Conservation (phyloP, 2,329 filamentous ascomycete species). For the Calonectria honghensis region DNA sequence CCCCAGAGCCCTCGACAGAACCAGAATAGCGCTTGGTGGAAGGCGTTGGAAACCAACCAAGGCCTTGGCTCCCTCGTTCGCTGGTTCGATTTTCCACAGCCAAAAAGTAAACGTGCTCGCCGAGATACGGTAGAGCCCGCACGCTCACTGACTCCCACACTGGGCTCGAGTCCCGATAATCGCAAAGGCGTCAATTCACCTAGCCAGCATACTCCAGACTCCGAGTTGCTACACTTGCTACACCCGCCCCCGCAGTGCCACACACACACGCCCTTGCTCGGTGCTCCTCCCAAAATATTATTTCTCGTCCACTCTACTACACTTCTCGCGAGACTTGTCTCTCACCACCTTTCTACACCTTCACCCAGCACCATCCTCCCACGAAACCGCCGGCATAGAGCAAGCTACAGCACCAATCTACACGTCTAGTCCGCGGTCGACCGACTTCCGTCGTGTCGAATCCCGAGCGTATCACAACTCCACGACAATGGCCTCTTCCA, state of each 20-base stretch:
- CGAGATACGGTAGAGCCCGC: slow-evolving; percentile 40
- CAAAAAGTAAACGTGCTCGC: slow-evolving; percentile 33
- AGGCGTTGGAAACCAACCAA: slow-evolving; percentile 55
- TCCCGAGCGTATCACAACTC: slow-evolving; percentile 59
- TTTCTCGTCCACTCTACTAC: slow-evolving; percentile 60
- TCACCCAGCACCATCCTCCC: slow-evolving; percentile 44
- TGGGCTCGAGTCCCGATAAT: slow-evolving; percentile 54
- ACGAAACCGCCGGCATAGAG: slow-evolving; percentile 43
- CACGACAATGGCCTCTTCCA: slow-evolving; percentile 77
- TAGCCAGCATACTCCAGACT: slow-evolving; percentile 52
- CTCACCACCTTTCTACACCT: slow-evolving; percentile 50
- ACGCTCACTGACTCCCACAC: slow-evolving; percentile 10
- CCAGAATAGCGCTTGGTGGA: slow-evolving; percentile 51
- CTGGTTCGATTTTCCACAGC: slow-evolving; percentile 44
- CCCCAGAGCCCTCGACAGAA: slow-evolving; percentile 40
- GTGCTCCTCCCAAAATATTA: slow-evolving; percentile 63
- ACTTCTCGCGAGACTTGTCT: slow-evolving; percentile 52
- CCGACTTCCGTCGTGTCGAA: slow-evolving; percentile 58
- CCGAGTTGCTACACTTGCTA: slow-evolving; percentile 49
- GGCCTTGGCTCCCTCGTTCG: slow-evolving; percentile 51
- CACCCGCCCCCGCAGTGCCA: slow-evolving; percentile 53
- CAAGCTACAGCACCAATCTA: slow-evolving; percentile 49
- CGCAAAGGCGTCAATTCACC: slow-evolving; percentile 58
- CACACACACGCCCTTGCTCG: slow-evolving; percentile 56
- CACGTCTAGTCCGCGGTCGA: slow-evolving; percentile 56